Conservation (phyloP, 345 rosid species). For the Salix exigua region DNA sequence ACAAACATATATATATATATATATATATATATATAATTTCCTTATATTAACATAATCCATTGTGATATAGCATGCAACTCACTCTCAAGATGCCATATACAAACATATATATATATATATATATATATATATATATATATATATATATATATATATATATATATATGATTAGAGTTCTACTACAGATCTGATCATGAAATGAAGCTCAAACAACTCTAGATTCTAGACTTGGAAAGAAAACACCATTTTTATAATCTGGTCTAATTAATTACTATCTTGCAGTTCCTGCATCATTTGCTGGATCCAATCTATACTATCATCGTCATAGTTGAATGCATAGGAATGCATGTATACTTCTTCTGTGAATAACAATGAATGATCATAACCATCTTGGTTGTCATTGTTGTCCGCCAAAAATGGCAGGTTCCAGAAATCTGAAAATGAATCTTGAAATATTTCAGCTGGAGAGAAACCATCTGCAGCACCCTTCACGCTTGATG, state of each 20-base stretch:
- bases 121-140: no score
- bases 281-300: constrained; percentile 12
- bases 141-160: no score
- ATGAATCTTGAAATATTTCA: neutral
- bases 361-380: neutral
- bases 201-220: neutral
- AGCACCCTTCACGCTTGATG: neutral
- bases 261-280: neutral
- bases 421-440: constrained; percentile 18
- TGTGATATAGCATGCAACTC: neutral
- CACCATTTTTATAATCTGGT: neutral
- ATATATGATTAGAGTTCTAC: neutral
- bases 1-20: no score
- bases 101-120: no score
- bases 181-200: neutral
- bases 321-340: neutral
- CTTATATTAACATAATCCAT: neutral
- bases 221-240: neutral
- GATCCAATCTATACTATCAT: constrained; percentile 1
- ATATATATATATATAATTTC: no score
- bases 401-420: constrained; percentile 12
- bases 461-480: neutral
- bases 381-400: neutral
- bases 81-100: neutral
- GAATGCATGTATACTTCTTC: neutral